Evolutionary conservation across 192 early-diverging fungal genomes (phyloP).

Genomic region (Umbelopsis ramanniana): DNA sequence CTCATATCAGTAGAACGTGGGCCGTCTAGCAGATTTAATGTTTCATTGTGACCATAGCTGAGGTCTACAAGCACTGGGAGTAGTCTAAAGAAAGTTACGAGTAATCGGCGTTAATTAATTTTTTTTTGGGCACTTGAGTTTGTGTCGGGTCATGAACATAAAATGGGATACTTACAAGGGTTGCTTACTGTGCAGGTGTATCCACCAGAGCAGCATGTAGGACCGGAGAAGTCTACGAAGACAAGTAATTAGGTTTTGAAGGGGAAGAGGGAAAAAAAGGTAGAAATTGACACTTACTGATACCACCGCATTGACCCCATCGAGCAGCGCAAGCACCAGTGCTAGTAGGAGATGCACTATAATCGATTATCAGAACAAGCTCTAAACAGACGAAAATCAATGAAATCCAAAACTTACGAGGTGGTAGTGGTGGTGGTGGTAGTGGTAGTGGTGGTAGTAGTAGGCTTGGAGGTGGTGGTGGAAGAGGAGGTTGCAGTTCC

Average conservation of each 20-base stretch:
- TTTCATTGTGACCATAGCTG: neutral
- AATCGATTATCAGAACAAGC: neutral
- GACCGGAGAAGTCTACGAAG: neutral
- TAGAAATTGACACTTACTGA: neutral
- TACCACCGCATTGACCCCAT: constrained; percentile 4
- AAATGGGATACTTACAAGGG: neutral
- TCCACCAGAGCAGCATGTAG: neutral
- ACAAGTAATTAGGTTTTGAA: neutral
- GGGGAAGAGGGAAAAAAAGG: neutral
- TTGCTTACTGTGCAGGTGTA: neutral
- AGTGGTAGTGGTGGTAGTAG: neutral
- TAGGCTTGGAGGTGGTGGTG: neutral
- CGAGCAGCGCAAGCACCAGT: neutral
- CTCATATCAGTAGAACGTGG: neutral
- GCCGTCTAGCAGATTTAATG: neutral
- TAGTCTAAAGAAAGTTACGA: neutral
- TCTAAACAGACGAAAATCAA: neutral
- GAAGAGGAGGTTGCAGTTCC: neutral
- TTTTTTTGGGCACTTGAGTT: neutral
- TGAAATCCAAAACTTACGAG: neutral
- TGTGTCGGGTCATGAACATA: neutral
- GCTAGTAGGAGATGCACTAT: neutral
- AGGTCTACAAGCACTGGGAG: neutral
- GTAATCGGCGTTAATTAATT: too few species aligned
- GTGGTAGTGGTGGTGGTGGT: neutral